These are phyloP conservation scores for Pseudocercospora musae DNA, from an alignment of 2,329 filamentous ascomycete genomes.

Conservation along the genomic window DNA sequence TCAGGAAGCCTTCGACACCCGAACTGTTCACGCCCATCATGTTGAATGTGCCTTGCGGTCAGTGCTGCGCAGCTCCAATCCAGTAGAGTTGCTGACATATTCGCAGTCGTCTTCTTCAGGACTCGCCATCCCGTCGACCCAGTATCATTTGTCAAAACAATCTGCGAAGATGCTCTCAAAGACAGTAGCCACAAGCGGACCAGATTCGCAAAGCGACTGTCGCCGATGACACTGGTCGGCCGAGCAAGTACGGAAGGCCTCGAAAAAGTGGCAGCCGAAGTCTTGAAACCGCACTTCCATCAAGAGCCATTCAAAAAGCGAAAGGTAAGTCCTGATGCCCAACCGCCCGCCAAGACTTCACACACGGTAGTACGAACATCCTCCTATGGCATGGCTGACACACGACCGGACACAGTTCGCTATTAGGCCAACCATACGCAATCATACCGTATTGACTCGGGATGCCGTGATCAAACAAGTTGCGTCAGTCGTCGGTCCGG, in stretches of 20 bases:
- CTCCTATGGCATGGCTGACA: slow-evolving; percentile 4
- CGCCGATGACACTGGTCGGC: slow-evolving; percentile 57
- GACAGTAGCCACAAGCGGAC: slow-evolving; percentile 52
- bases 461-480: slow-evolving; percentile 68
- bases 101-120: slow-evolving; percentile 57
- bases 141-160: slow-evolving; percentile 56
- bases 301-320: slow-evolving; percentile 46
- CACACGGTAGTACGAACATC: background rate
- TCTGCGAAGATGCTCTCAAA: slow-evolving; percentile 56
- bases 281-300: slow-evolving; percentile 64
- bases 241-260: slow-evolving; percentile 69
- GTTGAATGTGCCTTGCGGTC: slow-evolving; percentile 56
- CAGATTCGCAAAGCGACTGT: slow-evolving; percentile 59
- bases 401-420: slow-evolving; percentile 59
- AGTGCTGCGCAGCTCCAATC: slow-evolving; percentile 23
- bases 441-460: slow-evolving; percentile 66
- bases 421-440: slow-evolving; percentile 75
- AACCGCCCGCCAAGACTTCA: background rate
- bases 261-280: slow-evolving; percentile 60
- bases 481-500: slow-evolving; percentile 61
- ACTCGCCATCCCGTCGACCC: slow-evolving; percentile 57
- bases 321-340: slow-evolving; percentile 45
- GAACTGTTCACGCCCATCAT: slow-evolving; percentile 53
- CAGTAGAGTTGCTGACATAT: slow-evolving; percentile 6
- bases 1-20: slow-evolving; percentile 52